Conservation (phyloP, 2,329 filamentous ascomycete genomes). For the Claviceps sp. region DNA sequence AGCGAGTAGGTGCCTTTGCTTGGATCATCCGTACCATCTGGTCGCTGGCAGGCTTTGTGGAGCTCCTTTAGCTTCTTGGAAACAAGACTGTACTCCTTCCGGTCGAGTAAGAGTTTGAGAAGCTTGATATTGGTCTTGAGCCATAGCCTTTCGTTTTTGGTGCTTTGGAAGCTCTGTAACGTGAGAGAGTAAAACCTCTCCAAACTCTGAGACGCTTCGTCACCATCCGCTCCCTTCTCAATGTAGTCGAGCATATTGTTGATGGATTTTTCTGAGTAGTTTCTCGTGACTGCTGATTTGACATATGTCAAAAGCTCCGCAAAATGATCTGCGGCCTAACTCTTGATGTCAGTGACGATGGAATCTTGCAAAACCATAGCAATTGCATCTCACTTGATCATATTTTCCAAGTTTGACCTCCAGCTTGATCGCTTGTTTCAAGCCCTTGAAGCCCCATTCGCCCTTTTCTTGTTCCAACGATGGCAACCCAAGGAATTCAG, state of each 20-base stretch:
- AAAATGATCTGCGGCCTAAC: slow-evolving; percentile 79
- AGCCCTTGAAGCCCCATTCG: slow-evolving; percentile 96
- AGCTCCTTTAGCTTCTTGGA: slow-evolving; percentile 77
- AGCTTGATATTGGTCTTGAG: slow-evolving; percentile 98
- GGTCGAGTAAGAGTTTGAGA: slow-evolving; percentile 77
- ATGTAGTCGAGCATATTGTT: slow-evolving; percentile 99
- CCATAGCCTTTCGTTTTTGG: slow-evolving; percentile 94
- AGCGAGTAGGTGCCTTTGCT: slow-evolving; percentile 94
- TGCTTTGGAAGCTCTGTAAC: slow-evolving; percentile 87
- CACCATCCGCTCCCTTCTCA: slow-evolving; percentile 68
- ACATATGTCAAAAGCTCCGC: slow-evolving; percentile 92
- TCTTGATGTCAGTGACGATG: slow-evolving; percentile 11
- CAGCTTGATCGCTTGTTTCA: slow-evolving; percentile 96
- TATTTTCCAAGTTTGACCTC: slow-evolving; percentile 90
- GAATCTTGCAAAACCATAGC: not conserved
- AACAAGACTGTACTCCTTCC: slow-evolving; percentile 72
- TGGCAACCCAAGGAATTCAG: slow-evolving; percentile 84
- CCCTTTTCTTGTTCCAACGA: slow-evolving; percentile 79
- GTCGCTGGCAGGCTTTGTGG: slow-evolving; percentile 74
- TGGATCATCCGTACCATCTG: slow-evolving; percentile 79
- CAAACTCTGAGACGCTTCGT: slow-evolving; percentile 64
- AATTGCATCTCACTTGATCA: slow-evolving; percentile 46
- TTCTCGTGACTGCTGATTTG: slow-evolving; percentile 89
- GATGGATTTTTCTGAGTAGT: slow-evolving; percentile 98
- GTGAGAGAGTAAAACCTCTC: slow-evolving; percentile 92